Conservation (phyloP, 208 protist species). For the Novymonas esmeraldas region DNA sequence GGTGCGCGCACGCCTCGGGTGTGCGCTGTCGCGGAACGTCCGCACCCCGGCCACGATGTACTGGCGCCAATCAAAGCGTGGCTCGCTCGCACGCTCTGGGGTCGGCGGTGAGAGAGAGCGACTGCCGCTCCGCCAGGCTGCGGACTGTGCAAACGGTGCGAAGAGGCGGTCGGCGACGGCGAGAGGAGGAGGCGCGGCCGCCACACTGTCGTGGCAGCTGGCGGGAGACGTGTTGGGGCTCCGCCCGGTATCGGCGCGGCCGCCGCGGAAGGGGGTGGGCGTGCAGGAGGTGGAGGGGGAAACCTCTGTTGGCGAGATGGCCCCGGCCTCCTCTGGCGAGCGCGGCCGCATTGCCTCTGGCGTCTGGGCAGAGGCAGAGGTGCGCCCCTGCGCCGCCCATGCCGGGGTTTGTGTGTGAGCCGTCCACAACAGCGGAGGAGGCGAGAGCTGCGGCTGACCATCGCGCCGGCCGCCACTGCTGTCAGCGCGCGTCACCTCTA, state of each 20-base stretch:
- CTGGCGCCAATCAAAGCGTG: conserved; percentile 1
- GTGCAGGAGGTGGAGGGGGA: neutral
- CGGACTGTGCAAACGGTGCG: neutral
- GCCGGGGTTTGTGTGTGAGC: neutral
- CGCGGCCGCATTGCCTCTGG: neutral
- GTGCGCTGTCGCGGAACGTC: conserved; percentile 5
- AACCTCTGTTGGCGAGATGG: neutral
- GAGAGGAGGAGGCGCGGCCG: neutral
- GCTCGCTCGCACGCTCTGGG: neutral
- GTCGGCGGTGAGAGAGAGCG: no score
- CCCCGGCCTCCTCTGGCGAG: neutral
- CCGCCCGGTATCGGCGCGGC: neutral
- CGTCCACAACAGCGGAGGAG: neutral
- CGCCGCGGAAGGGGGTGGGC: neutral
- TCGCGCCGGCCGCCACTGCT: no score
- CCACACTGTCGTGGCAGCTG: no score
- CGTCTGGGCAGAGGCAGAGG: neutral
- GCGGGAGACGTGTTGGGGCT: no score
- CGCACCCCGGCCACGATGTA: conserved; percentile 14
- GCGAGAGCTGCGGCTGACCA: neutral
- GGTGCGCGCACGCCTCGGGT: conserved; percentile 4
- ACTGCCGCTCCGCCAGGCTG: neutral
- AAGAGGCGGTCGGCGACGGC: neutral
- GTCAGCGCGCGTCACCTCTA: no score
- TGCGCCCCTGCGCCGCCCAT: neutral